Conservation (phyloP, 768 basidiomycete genomes). For the Lepiota venenata region DNA sequence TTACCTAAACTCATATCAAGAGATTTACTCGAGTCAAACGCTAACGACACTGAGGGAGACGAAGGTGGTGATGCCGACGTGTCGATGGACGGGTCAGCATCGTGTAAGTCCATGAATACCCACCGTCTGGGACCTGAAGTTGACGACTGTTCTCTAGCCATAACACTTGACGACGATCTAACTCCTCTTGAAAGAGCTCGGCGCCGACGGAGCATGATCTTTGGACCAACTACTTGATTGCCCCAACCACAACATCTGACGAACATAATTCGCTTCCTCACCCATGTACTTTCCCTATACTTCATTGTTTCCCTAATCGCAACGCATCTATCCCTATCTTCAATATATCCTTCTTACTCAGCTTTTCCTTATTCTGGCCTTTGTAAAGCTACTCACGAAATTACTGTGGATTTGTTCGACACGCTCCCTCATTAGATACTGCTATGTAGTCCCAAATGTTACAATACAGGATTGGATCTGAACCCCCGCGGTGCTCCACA, state of each 20-base stretch:
- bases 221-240: constrained; percentile 25
- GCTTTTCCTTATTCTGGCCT: not conserved
- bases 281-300: not conserved
- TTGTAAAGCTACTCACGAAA: not conserved
- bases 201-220: constrained; percentile 39
- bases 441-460: constrained; percentile 6
- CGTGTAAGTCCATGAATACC: constrained; percentile 29
- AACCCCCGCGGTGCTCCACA: not conserved
- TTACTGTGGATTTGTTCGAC: constrained; percentile 5
- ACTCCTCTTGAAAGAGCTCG: constrained; percentile 71
- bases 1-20: constrained; percentile 54
- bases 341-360: too few species aligned
- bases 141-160: constrained; percentile 29
- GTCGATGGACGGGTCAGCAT: constrained; percentile 42
- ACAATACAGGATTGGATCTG: constrained; percentile 1
- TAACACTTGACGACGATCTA: constrained; percentile 49
- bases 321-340: not conserved
- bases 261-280: not conserved
- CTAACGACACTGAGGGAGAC: constrained; percentile 22
- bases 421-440: not conserved
- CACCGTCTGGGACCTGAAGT: constrained; percentile 1
- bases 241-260: not conserved
- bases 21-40: constrained; percentile 18
- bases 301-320: not conserved
- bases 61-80: constrained; percentile 30